Evolutionary conservation across 345 rosid species (phyloP).

Genomic region (Lenwebbia sp.): DNA sequence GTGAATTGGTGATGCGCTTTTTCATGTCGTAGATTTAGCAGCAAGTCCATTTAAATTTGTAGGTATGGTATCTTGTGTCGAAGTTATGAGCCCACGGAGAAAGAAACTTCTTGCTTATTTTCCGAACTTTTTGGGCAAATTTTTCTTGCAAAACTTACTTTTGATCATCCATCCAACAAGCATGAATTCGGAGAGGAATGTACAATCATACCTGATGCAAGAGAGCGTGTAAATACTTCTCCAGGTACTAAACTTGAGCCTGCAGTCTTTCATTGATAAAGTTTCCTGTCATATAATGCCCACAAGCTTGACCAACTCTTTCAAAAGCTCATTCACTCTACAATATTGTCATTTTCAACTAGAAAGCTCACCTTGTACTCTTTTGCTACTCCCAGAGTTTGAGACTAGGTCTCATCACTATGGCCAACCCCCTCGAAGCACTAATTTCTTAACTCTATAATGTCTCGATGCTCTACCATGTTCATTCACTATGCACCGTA

Average conservation of each 20-base stretch:
- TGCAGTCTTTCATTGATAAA: not conserved
- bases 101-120: not conserved
- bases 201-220: not conserved
- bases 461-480: not conserved
- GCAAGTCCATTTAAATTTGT: not conserved
- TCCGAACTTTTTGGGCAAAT: not conserved
- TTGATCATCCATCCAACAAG: not conserved
- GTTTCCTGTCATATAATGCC: not conserved
- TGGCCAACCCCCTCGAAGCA: rapidly evolving
- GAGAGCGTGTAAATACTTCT: not conserved
- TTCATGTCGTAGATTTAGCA: not conserved
- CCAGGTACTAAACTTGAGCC: not conserved
- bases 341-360: not conserved
- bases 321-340: not conserved
- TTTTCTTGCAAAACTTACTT: not conserved
- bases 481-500: not conserved
- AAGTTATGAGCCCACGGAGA: not conserved
- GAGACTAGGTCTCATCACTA: too few relatives aligned
- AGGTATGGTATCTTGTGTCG: too few relatives aligned
- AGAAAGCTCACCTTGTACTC: not conserved
- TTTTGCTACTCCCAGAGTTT: not conserved
- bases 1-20: not conserved
- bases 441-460: not conserved
- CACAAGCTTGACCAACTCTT: not conserved
- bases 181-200: not conserved